These are phyloP conservation scores for Cladophialophora chaetospira DNA, from an alignment of 2,329 filamentous ascomycete genomes.

Conservation along the genomic window DNA sequence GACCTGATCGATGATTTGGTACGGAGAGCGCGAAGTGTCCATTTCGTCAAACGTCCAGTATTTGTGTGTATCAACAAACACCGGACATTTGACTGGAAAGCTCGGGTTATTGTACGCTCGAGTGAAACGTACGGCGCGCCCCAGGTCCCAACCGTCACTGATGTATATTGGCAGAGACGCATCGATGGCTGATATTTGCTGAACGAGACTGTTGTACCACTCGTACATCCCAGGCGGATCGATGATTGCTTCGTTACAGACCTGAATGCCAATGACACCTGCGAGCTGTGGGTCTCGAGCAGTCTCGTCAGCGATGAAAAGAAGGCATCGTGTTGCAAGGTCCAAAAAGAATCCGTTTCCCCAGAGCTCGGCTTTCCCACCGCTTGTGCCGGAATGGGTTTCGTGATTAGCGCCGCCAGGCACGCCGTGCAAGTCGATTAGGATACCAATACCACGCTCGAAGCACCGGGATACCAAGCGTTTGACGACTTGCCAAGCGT, in stretches of 20 bases:
- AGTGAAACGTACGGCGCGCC: conserved; percentile 49
- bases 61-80: conserved; percentile 61
- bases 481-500: conserved; percentile 57
- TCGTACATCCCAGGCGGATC: conserved; percentile 56
- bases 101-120: conserved; percentile 43
- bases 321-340: conserved; percentile 50
- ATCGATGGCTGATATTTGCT: conserved; percentile 52
- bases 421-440: conserved; percentile 62
- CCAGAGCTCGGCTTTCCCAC: conserved; percentile 57
- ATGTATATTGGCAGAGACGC: conserved; percentile 57
- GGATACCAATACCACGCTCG: conserved; percentile 54
- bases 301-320: conserved; percentile 55
- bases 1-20: conserved; percentile 54
- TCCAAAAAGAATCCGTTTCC: conserved; percentile 45
- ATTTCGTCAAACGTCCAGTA: conserved; percentile 61
- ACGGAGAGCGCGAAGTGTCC: conserved; percentile 54
- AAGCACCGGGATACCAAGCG: conserved; percentile 50
- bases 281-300: conserved; percentile 33
- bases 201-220: conserved; percentile 58
- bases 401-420: conserved; percentile 60
- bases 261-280: conserved; percentile 58
- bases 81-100: conserved; percentile 44
- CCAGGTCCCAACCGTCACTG: conserved; percentile 60
- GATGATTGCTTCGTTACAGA: conserved; percentile 59
- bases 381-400: conserved; percentile 59